These are phyloP conservation scores for Nothophytophthora sp. DNA, from an alignment of 352 stramenopile genomes.

Conservation along the genomic window DNA sequence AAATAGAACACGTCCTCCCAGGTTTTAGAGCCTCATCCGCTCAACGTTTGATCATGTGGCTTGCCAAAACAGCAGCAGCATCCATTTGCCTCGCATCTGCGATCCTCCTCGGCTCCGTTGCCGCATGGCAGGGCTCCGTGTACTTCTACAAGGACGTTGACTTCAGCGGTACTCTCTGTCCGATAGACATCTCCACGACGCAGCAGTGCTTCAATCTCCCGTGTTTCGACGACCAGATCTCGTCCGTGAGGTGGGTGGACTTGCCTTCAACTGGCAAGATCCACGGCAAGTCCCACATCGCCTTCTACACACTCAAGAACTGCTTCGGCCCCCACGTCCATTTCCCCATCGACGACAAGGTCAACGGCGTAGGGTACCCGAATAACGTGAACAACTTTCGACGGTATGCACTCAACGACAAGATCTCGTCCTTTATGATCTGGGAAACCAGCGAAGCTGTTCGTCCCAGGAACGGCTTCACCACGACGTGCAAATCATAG, in stretches of 20 bases:
- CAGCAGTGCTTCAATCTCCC: slow-evolving; percentile 5
- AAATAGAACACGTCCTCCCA: too few relatives aligned
- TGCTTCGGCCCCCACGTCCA: background rate
- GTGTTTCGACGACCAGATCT: slow-evolving; percentile 4
- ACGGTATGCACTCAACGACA: background rate
- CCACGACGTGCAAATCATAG: too few relatives aligned
- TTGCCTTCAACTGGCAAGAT: background rate
- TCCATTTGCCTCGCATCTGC: too few relatives aligned
- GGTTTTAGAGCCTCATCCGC: too few relatives aligned
- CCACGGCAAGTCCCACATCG: background rate
- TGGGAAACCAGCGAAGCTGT: background rate
- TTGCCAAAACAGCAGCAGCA: too few relatives aligned
- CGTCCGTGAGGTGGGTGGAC: slow-evolving; percentile 4
- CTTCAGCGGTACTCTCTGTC: too few relatives aligned
- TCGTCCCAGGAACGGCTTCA: too few relatives aligned
- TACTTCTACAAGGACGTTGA: too few relatives aligned
- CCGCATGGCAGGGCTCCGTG: too few relatives aligned
- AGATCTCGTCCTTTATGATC: slow-evolving; percentile 1
- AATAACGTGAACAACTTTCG: background rate
- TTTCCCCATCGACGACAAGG: background rate
- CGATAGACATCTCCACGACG: slow-evolving; percentile 11
- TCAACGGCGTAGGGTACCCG: background rate
- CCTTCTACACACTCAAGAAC: background rate
- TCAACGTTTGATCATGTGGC: too few relatives aligned
- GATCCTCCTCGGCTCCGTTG: too few relatives aligned